phyloP scores from a whole-genome alignment of 805 yeast species.

The Nakazawaea ernobii region DNA sequence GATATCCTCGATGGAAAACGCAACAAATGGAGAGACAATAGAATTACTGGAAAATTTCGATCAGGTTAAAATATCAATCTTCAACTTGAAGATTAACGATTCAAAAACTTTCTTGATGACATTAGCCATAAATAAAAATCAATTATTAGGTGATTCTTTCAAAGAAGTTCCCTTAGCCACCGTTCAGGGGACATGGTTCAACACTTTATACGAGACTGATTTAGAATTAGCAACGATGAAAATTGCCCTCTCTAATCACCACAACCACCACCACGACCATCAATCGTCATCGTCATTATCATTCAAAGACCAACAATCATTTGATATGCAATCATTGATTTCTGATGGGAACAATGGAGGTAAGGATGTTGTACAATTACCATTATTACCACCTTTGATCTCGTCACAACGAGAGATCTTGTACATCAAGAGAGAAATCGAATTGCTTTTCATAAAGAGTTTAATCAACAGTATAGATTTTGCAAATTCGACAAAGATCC shows the following conservation, averaged over 20 bases:
- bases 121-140: neutral
- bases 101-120: neutral
- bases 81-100: neutral
- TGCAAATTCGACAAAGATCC: neutral
- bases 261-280: no score
- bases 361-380: neutral
- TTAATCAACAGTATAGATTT: conserved; percentile 1
- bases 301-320: no score
- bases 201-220: neutral
- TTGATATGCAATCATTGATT: no score
- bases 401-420: conserved; percentile 9
- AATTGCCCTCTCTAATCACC: neutral
- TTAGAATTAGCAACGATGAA: neutral
- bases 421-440: conserved; percentile 10
- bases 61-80: neutral
- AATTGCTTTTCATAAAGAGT: conserved; percentile 1
- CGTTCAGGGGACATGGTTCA: neutral
- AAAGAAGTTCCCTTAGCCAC: neutral
- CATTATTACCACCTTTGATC: conserved; percentile 8
- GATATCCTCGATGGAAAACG: neutral
- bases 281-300: no score
- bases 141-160: neutral
- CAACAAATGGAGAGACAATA: conserved; percentile 1
- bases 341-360: neutral
- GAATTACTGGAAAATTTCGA: neutral